Base-by-base conservation (phyloP, 2,329 filamentous ascomycete species). In the Tolypocladium cylindrosporum region DNA sequence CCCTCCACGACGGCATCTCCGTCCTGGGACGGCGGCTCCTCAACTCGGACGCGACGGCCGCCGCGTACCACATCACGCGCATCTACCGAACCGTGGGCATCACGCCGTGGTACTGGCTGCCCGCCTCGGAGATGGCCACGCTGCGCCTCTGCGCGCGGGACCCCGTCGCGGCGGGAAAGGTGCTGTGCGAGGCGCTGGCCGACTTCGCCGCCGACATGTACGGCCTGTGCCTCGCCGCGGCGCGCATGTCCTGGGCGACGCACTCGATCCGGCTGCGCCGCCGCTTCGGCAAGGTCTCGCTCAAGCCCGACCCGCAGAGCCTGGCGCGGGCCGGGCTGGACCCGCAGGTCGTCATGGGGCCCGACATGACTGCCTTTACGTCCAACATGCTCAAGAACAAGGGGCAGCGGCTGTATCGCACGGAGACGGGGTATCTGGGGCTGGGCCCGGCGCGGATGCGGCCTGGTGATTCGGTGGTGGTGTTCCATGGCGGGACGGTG, bases 401-500 rank as follows among this genome's bases (percentile, higher is more conserved):
- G 2, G 59, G 60, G 7, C 60, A 62, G 52, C 65, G 57, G 48
- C 43, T 71, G 21, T 73, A 67, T 57, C 50, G 67, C 11, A 72
- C 71, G 4, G 57, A 61, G 2, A 61, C 58, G 6, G 68, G 70
- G 3, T 62, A 64, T 48, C 58, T 72, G 11, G 71, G 70, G 1
- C 59, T 71, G 7, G 68, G 68, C 0, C 68, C 69, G 8, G 13
- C 37, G 27, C 45, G 57, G 4, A 64, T 66, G 60, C 14, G 55
- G 54, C 37, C 42, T 1, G 69, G 64, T 0, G 70, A 73, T 55
- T 54, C 36, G 1, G 60, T 72, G 0, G 65, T 65, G 0, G 65
- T 72, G 8, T 56, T 72, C 8, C 58, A 64, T 36, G 70, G 70
- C 1, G 58, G 65, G 4, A 69, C 65, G 19, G 63, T 66, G 40